Percentiles rank a stretch among this genome's conserved stretches.
These are phyloP conservation scores for Athelia psychrophila DNA, from an alignment of 1,284 basidiomycete species.

Conservation along the genomic window DNA sequence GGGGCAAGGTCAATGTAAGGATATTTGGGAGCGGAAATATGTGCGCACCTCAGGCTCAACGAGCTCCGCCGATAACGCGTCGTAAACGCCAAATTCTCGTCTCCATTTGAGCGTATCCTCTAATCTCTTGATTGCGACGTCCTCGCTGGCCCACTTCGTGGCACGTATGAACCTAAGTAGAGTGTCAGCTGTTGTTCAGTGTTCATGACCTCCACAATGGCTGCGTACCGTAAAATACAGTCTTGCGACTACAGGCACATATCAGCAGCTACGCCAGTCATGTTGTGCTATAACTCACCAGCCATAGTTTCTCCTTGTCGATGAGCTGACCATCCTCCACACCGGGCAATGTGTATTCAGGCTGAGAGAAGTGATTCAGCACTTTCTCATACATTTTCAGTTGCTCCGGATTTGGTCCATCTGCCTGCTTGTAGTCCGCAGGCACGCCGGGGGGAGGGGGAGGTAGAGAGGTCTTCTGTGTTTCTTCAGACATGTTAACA, in stretches of 20 bases:
- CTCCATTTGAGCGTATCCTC: conserved; percentile 74
- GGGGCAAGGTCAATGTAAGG: conserved; percentile 4
- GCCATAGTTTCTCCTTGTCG: conserved; percentile 75
- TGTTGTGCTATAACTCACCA: no score
- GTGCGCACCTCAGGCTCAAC: conserved; percentile 65
- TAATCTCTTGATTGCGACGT: conserved; percentile 55
- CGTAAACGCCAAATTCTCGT: conserved; percentile 68
- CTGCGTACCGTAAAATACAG: conserved; percentile 52
- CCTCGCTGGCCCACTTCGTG: conserved; percentile 59
- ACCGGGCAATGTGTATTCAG: conserved; percentile 51
- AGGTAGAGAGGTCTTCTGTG: conserved; percentile 26
- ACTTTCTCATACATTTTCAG: conserved; percentile 52
- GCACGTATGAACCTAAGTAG: conserved; percentile 61
- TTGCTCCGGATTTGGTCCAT: conserved; percentile 43
- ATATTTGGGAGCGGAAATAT: not conserved
- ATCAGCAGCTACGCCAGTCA: no score
- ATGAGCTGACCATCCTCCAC: conserved; percentile 41
- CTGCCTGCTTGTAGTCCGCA: conserved; percentile 29
- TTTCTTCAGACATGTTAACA: no score
- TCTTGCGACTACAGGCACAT: conserved; percentile 49
- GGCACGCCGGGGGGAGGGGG: conserved; percentile 27
- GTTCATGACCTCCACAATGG: not conserved
- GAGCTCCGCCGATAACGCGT: conserved; percentile 49
- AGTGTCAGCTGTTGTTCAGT: no score
- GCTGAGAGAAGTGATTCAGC: conserved; percentile 52